phyloP scores from a whole-genome alignment of 805 yeast species.

The Starmerella powellii region DNA sequence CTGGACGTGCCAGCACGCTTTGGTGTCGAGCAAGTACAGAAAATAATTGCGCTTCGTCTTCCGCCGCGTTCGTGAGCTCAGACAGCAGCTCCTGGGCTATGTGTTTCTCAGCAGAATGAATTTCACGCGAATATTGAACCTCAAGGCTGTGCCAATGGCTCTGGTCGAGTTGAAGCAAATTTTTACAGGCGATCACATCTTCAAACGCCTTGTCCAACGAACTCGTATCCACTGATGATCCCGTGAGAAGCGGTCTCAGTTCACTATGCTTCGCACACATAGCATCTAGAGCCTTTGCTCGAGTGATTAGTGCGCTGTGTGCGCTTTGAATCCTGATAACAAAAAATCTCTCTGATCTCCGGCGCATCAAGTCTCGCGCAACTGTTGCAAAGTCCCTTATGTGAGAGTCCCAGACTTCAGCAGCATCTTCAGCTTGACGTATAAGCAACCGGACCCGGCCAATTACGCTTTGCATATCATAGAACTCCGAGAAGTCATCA shows the following conservation, averaged over 20 bases:
- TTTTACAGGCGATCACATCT: background rate
- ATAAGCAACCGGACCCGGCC: too few relatives aligned
- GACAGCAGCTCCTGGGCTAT: constrained; percentile 34
- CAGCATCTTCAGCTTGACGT: constrained; percentile 1
- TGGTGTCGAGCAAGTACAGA: constrained; percentile 39
- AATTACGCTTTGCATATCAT: background rate
- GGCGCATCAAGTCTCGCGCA: constrained; percentile 64
- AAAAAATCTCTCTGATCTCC: constrained; percentile 57
- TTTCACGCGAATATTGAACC: constrained; percentile 34
- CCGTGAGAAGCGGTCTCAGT: constrained; percentile 12
- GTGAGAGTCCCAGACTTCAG: constrained; percentile 43
- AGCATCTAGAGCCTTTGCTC: constrained; percentile 34
- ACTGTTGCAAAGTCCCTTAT: constrained; percentile 51
- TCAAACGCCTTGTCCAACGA: constrained; percentile 5
- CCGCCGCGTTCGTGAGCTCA: constrained; percentile 32
- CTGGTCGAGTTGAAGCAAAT: constrained; percentile 2
- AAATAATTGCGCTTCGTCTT: constrained; percentile 35
- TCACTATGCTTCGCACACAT: constrained; percentile 42
- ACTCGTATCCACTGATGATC: background rate
- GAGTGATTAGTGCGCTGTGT: constrained; percentile 32
- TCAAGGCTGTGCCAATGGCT: constrained; percentile 35
- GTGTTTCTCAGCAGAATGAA: constrained; percentile 36
- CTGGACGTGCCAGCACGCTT: constrained; percentile 40
- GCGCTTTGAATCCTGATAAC: constrained; percentile 48
- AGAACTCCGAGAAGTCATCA: background rate